These are phyloP conservation scores for Plasmodium gonderi DNA, from an alignment of 169 alveolate genomes.

Conservation along the genomic window DNA sequence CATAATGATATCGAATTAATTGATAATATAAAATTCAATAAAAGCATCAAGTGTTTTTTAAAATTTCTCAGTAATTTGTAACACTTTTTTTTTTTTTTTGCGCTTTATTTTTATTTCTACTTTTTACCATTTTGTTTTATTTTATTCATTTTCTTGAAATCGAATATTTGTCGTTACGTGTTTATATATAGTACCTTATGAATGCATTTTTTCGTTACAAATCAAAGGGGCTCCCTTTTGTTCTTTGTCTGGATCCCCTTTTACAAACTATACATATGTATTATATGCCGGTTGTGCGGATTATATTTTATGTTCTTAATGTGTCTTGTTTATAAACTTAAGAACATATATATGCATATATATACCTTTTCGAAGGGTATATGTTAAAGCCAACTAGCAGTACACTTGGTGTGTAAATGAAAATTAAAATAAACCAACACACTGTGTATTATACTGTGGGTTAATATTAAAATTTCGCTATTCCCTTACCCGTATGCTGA, in stretches of 20 bases:
- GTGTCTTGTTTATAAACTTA: no score
- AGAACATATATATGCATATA: neutral
- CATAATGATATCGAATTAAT: constrained; percentile 65
- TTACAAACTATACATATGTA: neutral
- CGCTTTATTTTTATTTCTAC: neutral
- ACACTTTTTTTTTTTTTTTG: neutral
- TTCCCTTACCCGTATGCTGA: neutral
- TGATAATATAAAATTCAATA: constrained; percentile 54
- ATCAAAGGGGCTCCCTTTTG: neutral
- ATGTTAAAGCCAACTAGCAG: neutral
- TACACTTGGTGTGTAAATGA: neutral
- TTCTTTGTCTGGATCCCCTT: no score
- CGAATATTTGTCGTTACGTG: neutral
- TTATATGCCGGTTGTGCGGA: no score
- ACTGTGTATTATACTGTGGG: neutral
- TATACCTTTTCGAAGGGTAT: neutral
- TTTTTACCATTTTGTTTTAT: neutral
- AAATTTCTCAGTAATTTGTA: constrained; percentile 34
- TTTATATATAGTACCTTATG: neutral
- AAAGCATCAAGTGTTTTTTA: constrained; percentile 36
- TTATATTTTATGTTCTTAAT: no score
- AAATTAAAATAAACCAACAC: neutral
- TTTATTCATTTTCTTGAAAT: neutral
- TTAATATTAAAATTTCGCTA: neutral
- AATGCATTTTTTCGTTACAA: neutral